Percentiles rank a stretch among this genome's conserved stretches.
Conservation (phyloP, 306 rosid genomes). For the Crataegus laevigata region DNA sequence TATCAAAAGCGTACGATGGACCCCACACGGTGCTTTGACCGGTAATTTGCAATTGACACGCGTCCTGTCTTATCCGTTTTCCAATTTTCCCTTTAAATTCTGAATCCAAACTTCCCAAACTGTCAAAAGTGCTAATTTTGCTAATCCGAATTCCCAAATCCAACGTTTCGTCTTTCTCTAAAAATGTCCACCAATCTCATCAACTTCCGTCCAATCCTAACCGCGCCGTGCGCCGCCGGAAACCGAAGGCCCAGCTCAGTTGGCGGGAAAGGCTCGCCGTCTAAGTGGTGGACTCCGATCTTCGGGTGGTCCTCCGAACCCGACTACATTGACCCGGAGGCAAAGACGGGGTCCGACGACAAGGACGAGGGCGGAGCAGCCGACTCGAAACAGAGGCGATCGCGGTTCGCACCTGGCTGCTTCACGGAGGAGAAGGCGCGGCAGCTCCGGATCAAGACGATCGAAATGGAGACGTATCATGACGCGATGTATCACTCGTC, state of each 20-base stretch:
- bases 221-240: constrained; percentile 40
- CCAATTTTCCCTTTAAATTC: constrained; percentile 3
- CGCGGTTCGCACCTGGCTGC: constrained; percentile 54
- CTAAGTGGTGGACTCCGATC: constrained; percentile 77
- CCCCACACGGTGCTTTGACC: constrained; percentile 6
- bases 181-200: constrained; percentile 51
- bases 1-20: constrained; percentile 18
- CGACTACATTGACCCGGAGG: constrained; percentile 55
- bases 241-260: constrained; percentile 21
- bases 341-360: constrained; percentile 12
- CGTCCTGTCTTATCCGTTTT: constrained; percentile 50
- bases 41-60: constrained; percentile 21
- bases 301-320: constrained; percentile 80
- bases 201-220: constrained; percentile 20
- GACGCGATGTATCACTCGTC: constrained; percentile 94
- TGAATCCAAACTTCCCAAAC: not conserved
- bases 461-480: constrained; percentile 54
- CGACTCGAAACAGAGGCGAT: constrained; percentile 16
- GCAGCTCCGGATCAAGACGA: constrained; percentile 64
- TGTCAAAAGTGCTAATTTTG: not conserved
- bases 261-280: constrained; percentile 33
- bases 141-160: not conserved
- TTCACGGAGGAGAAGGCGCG: constrained; percentile 87
- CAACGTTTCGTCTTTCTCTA: not conserved
- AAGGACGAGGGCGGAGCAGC: constrained; percentile 10